Percentiles rank a stretch among this genome's conserved stretches.
These are phyloP conservation scores for Starmerella powellii DNA, from an alignment of 805 yeast species.

Conservation along the genomic window DNA sequence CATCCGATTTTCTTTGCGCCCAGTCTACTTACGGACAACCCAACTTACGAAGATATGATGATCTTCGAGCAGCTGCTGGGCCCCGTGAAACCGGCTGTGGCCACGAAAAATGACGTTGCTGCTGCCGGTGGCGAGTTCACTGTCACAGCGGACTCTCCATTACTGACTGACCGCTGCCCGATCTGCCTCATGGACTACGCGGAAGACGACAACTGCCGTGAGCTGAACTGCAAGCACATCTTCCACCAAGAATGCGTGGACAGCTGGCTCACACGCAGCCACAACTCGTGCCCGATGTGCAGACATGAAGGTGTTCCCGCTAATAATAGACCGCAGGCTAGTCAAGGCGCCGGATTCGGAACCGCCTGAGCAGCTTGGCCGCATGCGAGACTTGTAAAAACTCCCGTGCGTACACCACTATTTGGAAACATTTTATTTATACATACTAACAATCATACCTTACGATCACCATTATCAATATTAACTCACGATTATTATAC, in stretches of 20 bases:
- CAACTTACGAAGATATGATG: constrained; percentile 40
- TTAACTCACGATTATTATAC: too few species aligned
- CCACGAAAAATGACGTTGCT: constrained; percentile 34
- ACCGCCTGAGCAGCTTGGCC: too few species aligned
- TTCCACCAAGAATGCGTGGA: constrained; percentile 50
- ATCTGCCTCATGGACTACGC: constrained; percentile 44
- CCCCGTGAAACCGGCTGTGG: constrained; percentile 35
- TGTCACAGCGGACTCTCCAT: constrained; percentile 21
- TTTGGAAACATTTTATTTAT: background rate
- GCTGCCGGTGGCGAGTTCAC: constrained; percentile 31
- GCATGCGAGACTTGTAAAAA: too few species aligned
- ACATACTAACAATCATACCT: background rate
- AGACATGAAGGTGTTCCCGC: constrained; percentile 25
- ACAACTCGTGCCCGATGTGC: constrained; percentile 49
- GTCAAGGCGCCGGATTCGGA: too few species aligned
- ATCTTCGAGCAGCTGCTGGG: constrained; percentile 40
- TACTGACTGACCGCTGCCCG: constrained; percentile 22
- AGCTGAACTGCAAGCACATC: constrained; percentile 38
- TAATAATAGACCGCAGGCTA: too few species aligned
- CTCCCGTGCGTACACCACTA: background rate
- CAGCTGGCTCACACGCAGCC: constrained; percentile 42
- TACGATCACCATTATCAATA: background rate
- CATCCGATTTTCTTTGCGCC: constrained; percentile 42
- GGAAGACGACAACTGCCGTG: constrained; percentile 37
- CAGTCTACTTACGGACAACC: constrained; percentile 37